phyloP scores from a whole-genome alignment of 2,329 filamentous ascomycete genomes.

The Ceratocystis albifundus region DNA sequence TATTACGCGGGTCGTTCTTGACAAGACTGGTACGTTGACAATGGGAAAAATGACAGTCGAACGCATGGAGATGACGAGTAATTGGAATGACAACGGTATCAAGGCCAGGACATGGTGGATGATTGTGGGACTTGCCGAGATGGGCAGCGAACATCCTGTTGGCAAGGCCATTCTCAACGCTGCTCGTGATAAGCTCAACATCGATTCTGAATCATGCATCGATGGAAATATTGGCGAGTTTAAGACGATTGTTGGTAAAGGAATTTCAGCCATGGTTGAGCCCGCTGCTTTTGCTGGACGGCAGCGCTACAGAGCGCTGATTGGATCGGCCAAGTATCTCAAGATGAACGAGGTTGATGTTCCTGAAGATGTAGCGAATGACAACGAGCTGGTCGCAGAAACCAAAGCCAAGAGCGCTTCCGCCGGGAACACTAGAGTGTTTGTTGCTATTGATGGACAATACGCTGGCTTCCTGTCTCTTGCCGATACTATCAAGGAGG shows the following conservation, averaged over 20 bases:
- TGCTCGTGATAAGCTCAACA: constrained; percentile 62
- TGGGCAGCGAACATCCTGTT: constrained; percentile 90
- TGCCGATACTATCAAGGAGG: constrained; percentile 82
- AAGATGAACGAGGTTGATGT: constrained; percentile 57
- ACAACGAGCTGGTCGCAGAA: constrained; percentile 40
- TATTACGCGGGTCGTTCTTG: constrained; percentile 78
- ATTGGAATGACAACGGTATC: constrained; percentile 59
- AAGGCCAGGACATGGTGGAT: constrained; percentile 80
- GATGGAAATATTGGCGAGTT: constrained; percentile 82
- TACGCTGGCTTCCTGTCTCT: constrained; percentile 78
- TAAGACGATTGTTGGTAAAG: constrained; percentile 68
- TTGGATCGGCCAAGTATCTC: constrained; percentile 74
- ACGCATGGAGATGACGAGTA: constrained; percentile 50
- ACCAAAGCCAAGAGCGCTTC: constrained; percentile 30
- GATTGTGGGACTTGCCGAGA: constrained; percentile 88
- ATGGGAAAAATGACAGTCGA: constrained; percentile 92
- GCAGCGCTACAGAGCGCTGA: constrained; percentile 62
- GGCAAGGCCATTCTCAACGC: constrained; percentile 72
- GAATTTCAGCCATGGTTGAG: constrained; percentile 71
- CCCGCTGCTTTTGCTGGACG: constrained; percentile 38
- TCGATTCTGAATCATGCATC: constrained; percentile 60
- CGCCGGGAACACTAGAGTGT: constrained; percentile 82
- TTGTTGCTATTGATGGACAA: constrained; percentile 70
- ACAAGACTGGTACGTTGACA: constrained; percentile 93
- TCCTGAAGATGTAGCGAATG: constrained; percentile 50